A percentile compares a stretch with the other conserved stretches of the same genome.
Conservation (phyloP, 495 filamentous ascomycete species). For the Penicillium fimorum region DNA sequence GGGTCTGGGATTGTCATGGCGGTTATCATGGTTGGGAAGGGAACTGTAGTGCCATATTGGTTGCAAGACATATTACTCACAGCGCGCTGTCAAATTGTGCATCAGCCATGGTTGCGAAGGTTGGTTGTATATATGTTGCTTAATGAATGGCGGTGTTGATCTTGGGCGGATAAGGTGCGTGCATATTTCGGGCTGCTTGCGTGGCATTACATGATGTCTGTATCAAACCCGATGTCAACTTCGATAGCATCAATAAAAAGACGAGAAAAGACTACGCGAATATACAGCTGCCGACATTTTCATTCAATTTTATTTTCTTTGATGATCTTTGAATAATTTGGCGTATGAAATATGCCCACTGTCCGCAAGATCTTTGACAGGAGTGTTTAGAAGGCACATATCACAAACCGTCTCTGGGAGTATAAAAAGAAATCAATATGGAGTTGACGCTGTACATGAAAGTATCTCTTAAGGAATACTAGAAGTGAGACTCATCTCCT, state of each 20-base stretch:
- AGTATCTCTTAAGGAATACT: background rate
- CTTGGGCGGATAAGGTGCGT: constrained; percentile 41
- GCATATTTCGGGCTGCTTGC: constrained; percentile 6
- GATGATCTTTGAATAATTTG: background rate
- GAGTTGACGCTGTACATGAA: background rate
- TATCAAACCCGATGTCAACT: background rate
- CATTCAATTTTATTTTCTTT: background rate
- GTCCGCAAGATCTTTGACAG: background rate
- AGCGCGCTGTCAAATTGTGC: constrained; percentile 62
- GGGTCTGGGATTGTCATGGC: constrained; percentile 17
- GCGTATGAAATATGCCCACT: background rate
- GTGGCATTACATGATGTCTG: constrained; percentile 24
- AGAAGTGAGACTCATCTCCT: constrained; percentile 49
- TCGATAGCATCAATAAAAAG: background rate
- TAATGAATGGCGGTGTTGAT: constrained; percentile 27
- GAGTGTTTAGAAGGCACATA: background rate
- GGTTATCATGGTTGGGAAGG: constrained; percentile 3
- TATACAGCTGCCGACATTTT: background rate
- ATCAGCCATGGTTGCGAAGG: constrained; percentile 48
- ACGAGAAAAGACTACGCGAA: background rate
- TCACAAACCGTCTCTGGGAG: background rate
- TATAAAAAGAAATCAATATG: background rate
- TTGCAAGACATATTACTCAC: constrained; percentile 38
- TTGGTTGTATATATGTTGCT: constrained; percentile 22
- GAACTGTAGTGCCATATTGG: background rate